A percentile compares a stretch with the other conserved stretches of the same genome.
These are phyloP conservation scores for Colletotrichum sp. DNA, from an alignment of 2,329 filamentous ascomycete species.

Conservation along the genomic window DNA sequence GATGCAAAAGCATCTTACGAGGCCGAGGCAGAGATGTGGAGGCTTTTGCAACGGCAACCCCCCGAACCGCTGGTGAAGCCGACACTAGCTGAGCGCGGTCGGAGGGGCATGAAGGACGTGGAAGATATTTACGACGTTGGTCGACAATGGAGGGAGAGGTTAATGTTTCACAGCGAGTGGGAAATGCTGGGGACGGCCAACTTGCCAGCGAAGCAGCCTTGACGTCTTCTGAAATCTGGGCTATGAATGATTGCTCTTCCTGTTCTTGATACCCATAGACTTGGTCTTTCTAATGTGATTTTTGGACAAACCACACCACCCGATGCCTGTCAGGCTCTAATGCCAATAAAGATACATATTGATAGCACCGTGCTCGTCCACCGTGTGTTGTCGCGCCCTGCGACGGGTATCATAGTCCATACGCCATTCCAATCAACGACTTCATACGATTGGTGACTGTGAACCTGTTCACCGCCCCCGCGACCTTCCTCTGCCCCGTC, in stretches of 20 bases:
- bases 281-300: not conserved
- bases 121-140: conserved; percentile 40
- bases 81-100: conserved; percentile 30
- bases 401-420: conserved; percentile 13
- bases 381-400: not conserved
- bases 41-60: conserved; percentile 42
- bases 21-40: conserved; percentile 53
- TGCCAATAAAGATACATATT: not conserved
- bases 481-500: conserved; percentile 25
- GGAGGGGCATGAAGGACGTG: conserved; percentile 33
- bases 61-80: conserved; percentile 36
- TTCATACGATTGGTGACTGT: not conserved
- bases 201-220: not conserved
- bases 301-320: not conserved
- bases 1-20: conserved; percentile 44
- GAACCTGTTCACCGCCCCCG: not conserved
- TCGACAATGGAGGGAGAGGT: conserved; percentile 42
- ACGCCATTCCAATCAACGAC: not conserved
- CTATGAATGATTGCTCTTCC: not conserved
- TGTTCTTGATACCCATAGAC: conserved; percentile 15
- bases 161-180: conserved; percentile 47
- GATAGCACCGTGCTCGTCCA: not conserved
- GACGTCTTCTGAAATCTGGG: not conserved
- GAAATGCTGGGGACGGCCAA: conserved; percentile 31
- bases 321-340: not conserved